Evolutionary conservation across 1,284 basidiomycete species (phyloP).

Genomic region (Microbotryomycetes sp.): DNA sequence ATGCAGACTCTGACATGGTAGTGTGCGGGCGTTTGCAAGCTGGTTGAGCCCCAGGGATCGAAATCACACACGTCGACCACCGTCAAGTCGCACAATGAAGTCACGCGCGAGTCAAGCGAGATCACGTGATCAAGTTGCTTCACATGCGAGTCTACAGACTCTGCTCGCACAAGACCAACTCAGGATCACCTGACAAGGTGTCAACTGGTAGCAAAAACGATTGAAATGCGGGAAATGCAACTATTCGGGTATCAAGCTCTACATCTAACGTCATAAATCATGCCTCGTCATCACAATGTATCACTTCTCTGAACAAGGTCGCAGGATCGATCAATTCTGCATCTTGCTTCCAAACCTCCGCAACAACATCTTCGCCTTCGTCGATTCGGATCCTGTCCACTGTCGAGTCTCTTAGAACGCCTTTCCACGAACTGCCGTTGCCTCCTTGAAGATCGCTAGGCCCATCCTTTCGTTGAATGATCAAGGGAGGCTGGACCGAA

Average conservation of each 20-base stretch:
- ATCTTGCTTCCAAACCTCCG: constrained; percentile 16
- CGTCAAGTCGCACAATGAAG: no score
- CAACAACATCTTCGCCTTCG: constrained; percentile 24
- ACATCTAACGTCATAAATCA: background rate
- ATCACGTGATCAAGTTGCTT: no score
- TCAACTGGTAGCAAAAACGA: background rate
- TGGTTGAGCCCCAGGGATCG: no score
- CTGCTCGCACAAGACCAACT: no score
- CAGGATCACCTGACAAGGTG: no score
- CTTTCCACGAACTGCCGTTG: constrained; percentile 36
- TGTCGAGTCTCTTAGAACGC: constrained; percentile 38
- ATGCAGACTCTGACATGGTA: no score
- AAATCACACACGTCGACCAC: no score
- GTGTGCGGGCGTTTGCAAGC: no score
- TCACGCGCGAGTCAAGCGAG: no score
- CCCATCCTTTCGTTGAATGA: constrained; percentile 37
- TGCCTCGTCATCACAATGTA: background rate
- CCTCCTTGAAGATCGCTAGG: constrained; percentile 38
- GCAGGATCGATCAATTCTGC: constrained; percentile 22
- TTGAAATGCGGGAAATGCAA: background rate
- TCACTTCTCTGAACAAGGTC: constrained; percentile 6
- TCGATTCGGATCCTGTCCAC: constrained; percentile 35
- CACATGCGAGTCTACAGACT: no score
- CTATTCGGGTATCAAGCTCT: background rate
- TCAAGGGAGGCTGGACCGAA: constrained; percentile 37